phyloP scores from a whole-genome alignment of 169 alveolate species.

The Ichthyophthirius multifiliis region DNA sequence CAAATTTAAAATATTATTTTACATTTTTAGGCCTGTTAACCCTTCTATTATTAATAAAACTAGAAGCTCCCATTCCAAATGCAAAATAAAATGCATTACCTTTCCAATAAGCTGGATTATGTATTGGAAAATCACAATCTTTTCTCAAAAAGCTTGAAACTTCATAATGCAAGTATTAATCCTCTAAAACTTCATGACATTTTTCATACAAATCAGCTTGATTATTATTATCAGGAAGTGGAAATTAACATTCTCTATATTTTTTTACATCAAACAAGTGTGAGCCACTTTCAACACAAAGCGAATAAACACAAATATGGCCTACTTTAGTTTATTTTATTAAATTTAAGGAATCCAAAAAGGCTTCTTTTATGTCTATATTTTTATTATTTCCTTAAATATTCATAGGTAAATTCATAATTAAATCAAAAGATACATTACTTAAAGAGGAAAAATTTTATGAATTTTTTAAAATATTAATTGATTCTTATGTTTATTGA shows the following conservation, averaged over 20 bases:
- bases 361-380: neutral
- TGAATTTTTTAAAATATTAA: neutral
- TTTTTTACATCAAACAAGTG: slow-evolving; percentile 17
- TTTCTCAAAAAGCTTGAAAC: slow-evolving; percentile 6
- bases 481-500: neutral
- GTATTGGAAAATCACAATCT: neutral
- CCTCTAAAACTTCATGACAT: neutral
- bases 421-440: slow-evolving; percentile 18
- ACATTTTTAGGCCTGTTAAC: slow-evolving; percentile 15
- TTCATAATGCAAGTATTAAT: slow-evolving; percentile 13
- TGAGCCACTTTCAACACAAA: slow-evolving; percentile 17
- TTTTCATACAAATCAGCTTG: neutral
- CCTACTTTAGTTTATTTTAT: neutral
- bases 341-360: neutral
- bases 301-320: slow-evolving; percentile 14
- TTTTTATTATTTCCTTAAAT: neutral
- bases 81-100: slow-evolving; percentile 21
- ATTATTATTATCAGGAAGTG: slow-evolving; percentile 12
- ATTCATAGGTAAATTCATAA: slow-evolving; percentile 17
- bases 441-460: neutral
- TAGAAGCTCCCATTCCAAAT: slow-evolving; percentile 38
- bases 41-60: slow-evolving; percentile 3
- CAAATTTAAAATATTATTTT: slow-evolving; percentile 13
- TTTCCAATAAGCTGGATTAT: slow-evolving; percentile 25
- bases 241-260: slow-evolving; percentile 19